phyloP scores from a whole-genome alignment of 2,329 filamentous ascomycete species.

The Raffaelea arxii region DNA sequence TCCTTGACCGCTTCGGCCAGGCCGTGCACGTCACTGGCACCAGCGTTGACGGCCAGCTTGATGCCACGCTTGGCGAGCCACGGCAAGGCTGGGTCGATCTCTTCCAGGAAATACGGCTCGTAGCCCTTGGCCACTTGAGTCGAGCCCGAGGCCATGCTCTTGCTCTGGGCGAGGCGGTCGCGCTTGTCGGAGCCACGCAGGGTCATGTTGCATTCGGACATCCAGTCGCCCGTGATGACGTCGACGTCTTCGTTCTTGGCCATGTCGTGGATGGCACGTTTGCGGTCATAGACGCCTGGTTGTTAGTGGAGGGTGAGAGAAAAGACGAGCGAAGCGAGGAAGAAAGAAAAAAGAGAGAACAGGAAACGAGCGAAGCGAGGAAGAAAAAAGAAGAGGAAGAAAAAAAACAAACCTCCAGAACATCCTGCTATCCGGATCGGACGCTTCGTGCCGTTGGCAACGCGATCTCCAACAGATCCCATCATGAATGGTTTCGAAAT shows the following conservation, averaged over 20 bases:
- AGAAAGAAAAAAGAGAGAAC: too few species aligned
- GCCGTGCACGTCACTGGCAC: constrained; percentile 38
- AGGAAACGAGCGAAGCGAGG: too few species aligned
- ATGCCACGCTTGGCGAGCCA: constrained; percentile 28
- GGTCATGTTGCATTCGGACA: constrained; percentile 21
- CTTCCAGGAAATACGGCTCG: constrained; percentile 20
- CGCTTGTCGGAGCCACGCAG: constrained; percentile 19
- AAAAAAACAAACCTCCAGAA: constrained; percentile 17
- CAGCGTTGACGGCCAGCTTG: constrained; percentile 37
- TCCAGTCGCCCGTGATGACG: constrained; percentile 23
- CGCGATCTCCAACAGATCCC: constrained; percentile 8
- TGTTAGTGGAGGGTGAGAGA: not conserved
- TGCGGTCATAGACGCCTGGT: constrained; percentile 29
- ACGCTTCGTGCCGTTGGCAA: constrained; percentile 11
- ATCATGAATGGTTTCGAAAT: constrained; percentile 2
- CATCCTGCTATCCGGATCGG: constrained; percentile 20
- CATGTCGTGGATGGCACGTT: constrained; percentile 25
- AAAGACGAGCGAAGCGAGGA: too few species aligned
- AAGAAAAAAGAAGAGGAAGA: too few species aligned
- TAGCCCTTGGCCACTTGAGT: constrained; percentile 22
- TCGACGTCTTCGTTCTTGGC: constrained; percentile 22
- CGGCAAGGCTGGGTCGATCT: constrained; percentile 17
- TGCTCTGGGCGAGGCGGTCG: constrained; percentile 14
- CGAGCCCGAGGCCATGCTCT: constrained; percentile 11
- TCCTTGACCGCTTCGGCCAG: constrained; percentile 23